Evolutionary conservation across 2,329 filamentous ascomycete species (phyloP), one percentile per base, ranked within the genome.

Genomic region (Claviceps sp.): DNA sequence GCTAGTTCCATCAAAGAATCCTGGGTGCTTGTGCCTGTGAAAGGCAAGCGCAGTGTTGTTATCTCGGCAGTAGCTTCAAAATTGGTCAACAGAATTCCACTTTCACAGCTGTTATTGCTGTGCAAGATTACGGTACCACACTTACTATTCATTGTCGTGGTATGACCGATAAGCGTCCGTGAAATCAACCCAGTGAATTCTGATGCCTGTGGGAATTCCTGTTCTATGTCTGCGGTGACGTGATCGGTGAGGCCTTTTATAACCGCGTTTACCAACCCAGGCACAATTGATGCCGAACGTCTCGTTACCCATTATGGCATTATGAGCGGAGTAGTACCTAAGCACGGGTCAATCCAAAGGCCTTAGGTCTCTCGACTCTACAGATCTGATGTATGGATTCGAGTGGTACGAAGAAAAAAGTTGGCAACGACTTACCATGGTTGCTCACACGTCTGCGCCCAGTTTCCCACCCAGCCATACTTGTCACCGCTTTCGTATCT

Each of bases 271-370:
- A 14, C 48, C 52, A 22, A 53, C 16, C 52, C 52, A 53, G 19
- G 39, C 48, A 30, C 52, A 53, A 48, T 42, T 10, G 22, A 53
- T 44, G 14, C 48, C 50, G 17, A 47, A 6, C 3, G 52, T 37
- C 11, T 30, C 43, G 16, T 53, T 53, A 3, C 13, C 1, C 6
- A 5, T 1, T 19, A 50, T 26, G 5, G 44, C 52, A 19, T 50
- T 48, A 43, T 50, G 40, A 26, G 47, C 52, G 6, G 52, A 53
- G 30, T 50, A 53, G 44, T 50, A 50, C 52, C 52, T 53, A 8
- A n/a, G 13, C 22, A 16, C 42, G 42, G 24, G n/a, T 26, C 26
- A 26, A 22, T 30, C 5, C 6, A 14, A 8, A 10, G 11, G 19
- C 19, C 19, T 19, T 19, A 19, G 19, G 41, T 11, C 13, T 22